These are phyloP conservation scores for Chimonanthus salicifolius DNA, from an alignment of 164 flowering plant genomes.

Conservation along the genomic window DNA sequence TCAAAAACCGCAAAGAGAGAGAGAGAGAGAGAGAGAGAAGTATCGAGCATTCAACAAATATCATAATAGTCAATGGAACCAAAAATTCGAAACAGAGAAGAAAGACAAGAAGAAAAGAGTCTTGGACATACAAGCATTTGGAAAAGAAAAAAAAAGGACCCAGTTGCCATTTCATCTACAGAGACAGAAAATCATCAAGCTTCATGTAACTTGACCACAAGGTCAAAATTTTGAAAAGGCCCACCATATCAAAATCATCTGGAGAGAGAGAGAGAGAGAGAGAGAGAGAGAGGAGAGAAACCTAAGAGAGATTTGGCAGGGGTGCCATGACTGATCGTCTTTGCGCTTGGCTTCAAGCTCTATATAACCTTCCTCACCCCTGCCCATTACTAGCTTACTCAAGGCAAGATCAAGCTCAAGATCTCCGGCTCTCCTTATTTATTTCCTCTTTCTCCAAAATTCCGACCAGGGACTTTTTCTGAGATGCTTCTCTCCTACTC, in stretches of 20 bases:
- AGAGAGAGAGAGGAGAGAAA: neutral
- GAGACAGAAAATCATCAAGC: too few species aligned
- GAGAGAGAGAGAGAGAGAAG: neutral
- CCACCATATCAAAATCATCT: neutral
- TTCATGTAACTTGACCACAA: too few species aligned
- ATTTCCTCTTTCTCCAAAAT: too few species aligned
- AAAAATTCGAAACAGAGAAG: neutral
- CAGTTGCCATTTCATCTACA: too few species aligned
- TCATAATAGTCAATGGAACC: neutral
- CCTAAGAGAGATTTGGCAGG: conserved; percentile 36
- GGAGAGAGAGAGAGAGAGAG: neutral
- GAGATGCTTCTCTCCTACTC: neutral
- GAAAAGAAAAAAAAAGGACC: too few species aligned
- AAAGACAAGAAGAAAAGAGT: neutral
- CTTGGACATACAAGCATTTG: neutral
- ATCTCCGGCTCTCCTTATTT: neutral
- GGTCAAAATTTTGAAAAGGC: too few species aligned
- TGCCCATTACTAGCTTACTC: neutral
- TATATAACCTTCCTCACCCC: neutral
- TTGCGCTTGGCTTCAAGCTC: conserved; percentile 31
- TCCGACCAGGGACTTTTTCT: neutral
- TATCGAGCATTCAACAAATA: neutral
- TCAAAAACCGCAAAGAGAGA: neutral
- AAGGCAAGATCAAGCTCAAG: neutral
- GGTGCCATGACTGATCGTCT: conserved; percentile 38